Base-by-base conservation (phyloP, 176 grass and related monocot species). In the Guadua angustifolia region DNA sequence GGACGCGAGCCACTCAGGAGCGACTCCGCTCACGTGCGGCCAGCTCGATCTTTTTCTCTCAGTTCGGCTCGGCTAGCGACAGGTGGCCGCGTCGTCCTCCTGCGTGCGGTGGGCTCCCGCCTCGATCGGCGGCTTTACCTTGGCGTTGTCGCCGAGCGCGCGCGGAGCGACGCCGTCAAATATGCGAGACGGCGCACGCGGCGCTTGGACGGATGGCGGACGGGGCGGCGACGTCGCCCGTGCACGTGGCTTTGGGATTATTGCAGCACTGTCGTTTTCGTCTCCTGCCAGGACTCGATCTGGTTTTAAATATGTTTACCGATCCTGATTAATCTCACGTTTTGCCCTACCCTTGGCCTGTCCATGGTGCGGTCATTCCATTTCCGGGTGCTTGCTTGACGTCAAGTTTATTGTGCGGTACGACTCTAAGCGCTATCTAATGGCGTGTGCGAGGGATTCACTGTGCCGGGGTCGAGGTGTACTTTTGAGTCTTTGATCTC, bases 81-180 rank as follows among this genome's bases (percentile, higher is more conserved):
- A 72, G 73, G 73, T 88, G 86, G 53, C 52, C 62, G n/a, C 15
- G 44, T 17, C 44, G 44, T 33, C 36, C 0, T 6, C 47, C 60
- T 29, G 79, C 79, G 62, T 87, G 70, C 70, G 85, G 59, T 80
- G 85, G 69, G 78, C 55, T 50, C 64, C 78, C 78, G 75, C 24
- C 65, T 52, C 49, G 1, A n/a, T 18, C 36, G 11, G 61, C 15
- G 24, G 61, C 36, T 19, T 43, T n/a, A 6, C 29, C 10, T 0
- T 58, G 1, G 15, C 39, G 45, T 45, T 46, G 86, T 83, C 80
- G 86, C 56, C 65, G 79, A 63, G 73, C 86, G 69, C 62, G 81
- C 11, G 60, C 6, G 22, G 22, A 9, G 4, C 13, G 3, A 76
- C 71, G 79, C 39, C 85, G 61, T 76, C 62, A 69, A 69, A 36